A percentile compares a stretch with the other conserved stretches of the same genome.
phyloP scores from a whole-genome alignment of 768 basidiomycete species.

The Tulasnella sp. region DNA sequence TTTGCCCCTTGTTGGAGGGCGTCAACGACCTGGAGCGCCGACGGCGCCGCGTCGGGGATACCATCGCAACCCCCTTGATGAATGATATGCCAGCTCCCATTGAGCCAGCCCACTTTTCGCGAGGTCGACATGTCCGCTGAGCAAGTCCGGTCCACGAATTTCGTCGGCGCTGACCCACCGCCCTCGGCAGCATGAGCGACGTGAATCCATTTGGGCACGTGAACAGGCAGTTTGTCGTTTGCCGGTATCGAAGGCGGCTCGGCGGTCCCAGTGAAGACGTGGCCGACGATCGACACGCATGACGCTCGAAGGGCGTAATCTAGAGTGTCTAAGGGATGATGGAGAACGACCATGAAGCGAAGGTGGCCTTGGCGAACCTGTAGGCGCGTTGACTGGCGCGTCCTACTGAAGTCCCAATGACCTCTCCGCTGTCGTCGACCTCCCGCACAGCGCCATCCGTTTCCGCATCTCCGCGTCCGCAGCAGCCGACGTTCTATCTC shows the following conservation, averaged over 20 bases:
- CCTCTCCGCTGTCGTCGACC: conserved; percentile 46
- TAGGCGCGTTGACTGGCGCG: conserved; percentile 14
- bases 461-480: conserved; percentile 16
- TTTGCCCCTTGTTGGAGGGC: background rate
- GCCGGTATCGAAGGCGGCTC: conserved; percentile 46
- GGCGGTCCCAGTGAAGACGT: conserved; percentile 39
- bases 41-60: background rate
- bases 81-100: conserved; percentile 78
- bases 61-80: conserved; percentile 36
- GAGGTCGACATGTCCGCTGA: conserved; percentile 53
- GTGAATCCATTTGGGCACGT: conserved; percentile 45
- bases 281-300: conserved; percentile 7
- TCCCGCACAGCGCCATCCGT: conserved; percentile 49
- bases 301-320: conserved; percentile 38
- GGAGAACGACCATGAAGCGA: conserved; percentile 39
- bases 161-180: conserved; percentile 47
- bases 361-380: conserved; percentile 30
- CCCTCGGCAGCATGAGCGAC: conserved; percentile 52
- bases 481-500: background rate
- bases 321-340: conserved; percentile 32
- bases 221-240: conserved; percentile 16
- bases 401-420: conserved; percentile 22
- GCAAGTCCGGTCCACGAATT: conserved; percentile 44
- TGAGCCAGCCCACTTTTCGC: conserved; percentile 80
- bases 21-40: background rate